Evolutionary conservation across 768 basidiomycete species (phyloP).

Genomic region (Leccinum truebloodii): DNA sequence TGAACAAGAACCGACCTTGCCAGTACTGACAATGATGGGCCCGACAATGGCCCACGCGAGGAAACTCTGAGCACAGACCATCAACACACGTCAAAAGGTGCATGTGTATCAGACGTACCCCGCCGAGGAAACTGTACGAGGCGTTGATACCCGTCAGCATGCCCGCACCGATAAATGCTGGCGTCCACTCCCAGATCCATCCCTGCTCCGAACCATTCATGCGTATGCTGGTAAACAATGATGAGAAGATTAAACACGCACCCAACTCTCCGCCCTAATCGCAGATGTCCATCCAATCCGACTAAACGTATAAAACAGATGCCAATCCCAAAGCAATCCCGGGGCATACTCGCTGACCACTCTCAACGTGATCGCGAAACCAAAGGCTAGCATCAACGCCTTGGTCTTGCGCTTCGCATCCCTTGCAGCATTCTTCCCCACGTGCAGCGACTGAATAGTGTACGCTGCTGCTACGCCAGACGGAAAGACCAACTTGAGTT

Average conservation of each 20-base stretch:
- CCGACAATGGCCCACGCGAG: slow-evolving; percentile 66
- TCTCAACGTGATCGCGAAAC: slow-evolving; percentile 46
- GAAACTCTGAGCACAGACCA: slow-evolving; percentile 38
- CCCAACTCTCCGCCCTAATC: slow-evolving; percentile 5
- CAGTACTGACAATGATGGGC: slow-evolving; percentile 45
- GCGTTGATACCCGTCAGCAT: slow-evolving; percentile 57
- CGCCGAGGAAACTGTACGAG: slow-evolving; percentile 51
- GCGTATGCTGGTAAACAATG: neutral
- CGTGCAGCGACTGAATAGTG: slow-evolving; percentile 62
- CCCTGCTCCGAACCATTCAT: slow-evolving; percentile 38
- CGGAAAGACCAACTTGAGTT: slow-evolving; percentile 63
- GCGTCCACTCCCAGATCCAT: slow-evolving; percentile 37
- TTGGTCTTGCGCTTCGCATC: slow-evolving; percentile 58
- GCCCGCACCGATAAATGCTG: slow-evolving; percentile 64
- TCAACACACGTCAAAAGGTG: neutral
- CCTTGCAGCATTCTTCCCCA: slow-evolving; percentile 47
- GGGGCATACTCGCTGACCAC: slow-evolving; percentile 4
- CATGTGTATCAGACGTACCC: slow-evolving; percentile 33
- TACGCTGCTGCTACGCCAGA: slow-evolving; percentile 68
- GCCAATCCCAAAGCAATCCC: slow-evolving; percentile 5
- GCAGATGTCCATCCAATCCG: slow-evolving; percentile 1
- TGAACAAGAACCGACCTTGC: neutral
- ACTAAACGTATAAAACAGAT: neutral
- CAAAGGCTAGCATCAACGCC: slow-evolving; percentile 48
- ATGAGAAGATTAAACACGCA: slow-evolving; percentile 25